Evolutionary conservation across 192 early-diverging fungal species (phyloP).

Genomic region (Lobosporangium transversale): DNA sequence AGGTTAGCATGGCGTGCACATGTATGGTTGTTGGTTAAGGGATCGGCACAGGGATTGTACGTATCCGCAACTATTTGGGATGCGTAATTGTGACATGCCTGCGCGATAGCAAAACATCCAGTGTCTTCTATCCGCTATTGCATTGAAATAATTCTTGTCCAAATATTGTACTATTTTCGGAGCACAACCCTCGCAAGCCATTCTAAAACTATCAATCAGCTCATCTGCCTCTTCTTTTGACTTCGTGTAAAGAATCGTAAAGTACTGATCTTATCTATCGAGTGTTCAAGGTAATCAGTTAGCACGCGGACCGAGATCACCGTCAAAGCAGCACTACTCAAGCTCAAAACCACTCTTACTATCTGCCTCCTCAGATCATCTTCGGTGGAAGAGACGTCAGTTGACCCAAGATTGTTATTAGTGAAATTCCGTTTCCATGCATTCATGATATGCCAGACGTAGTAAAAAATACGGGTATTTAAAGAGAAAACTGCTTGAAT

Average conservation of each 20-base stretch:
- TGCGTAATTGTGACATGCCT: too few relatives aligned
- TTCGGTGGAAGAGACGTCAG: not conserved
- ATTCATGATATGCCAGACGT: conserved; percentile 19
- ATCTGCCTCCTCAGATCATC: not conserved
- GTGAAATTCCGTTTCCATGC: conserved; percentile 15
- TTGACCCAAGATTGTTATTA: not conserved
- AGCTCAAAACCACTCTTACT: too few relatives aligned
- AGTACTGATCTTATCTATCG: not conserved
- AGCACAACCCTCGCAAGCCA: not conserved
- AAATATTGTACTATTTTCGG: conserved; percentile 2
- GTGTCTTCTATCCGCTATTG: conserved; percentile 6
- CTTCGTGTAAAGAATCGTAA: conserved; percentile 4
- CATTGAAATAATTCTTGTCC: conserved; percentile 15
- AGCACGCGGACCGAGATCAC: too few relatives aligned
- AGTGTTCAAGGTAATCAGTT: not conserved
- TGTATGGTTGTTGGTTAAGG: too few relatives aligned
- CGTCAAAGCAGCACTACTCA: too few relatives aligned
- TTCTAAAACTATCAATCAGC: not conserved
- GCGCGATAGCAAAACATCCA: conserved; percentile 30
- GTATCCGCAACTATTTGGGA: too few relatives aligned
- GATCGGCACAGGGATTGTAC: too few relatives aligned
- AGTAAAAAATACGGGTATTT: conserved; percentile 1
- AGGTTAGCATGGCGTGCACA: too few relatives aligned
- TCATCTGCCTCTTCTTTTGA: not conserved
- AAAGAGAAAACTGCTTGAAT: not conserved